phyloP scores from a whole-genome alignment of 1,284 basidiomycete species.

The Rhodotorula sp. region DNA sequence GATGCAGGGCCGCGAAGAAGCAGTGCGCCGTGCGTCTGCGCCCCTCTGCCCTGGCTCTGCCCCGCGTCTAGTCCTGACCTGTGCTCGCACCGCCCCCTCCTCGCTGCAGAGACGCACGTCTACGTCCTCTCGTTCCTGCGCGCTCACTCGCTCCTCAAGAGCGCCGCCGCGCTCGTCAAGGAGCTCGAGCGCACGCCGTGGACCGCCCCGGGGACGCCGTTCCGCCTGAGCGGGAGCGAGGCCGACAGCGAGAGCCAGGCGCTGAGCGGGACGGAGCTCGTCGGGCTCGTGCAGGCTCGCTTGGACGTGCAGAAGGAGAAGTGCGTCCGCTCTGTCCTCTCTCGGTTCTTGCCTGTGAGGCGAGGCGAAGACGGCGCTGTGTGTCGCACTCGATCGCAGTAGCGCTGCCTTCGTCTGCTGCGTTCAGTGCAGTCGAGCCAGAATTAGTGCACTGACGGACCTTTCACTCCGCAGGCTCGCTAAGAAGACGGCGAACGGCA shows the following conservation, averaged over 20 bases:
- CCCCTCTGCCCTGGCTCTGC: too few relatives aligned
- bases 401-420: too few relatives aligned
- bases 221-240: slow-evolving; percentile 14
- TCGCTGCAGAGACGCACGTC: slow-evolving; percentile 63
- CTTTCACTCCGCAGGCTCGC: not conserved
- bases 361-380: not conserved
- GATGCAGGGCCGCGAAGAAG: slow-evolving; percentile 18
- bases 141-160: slow-evolving; percentile 64
- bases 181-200: slow-evolving; percentile 34
- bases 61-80: not conserved
- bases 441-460: not conserved
- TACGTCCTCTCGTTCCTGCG: slow-evolving; percentile 70
- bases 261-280: slow-evolving; percentile 19
- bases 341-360: not conserved
- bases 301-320: slow-evolving; percentile 20
- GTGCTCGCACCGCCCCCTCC: not conserved
- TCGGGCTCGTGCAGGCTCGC: slow-evolving; percentile 27
- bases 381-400: not conserved
- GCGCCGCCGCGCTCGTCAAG: slow-evolving; percentile 45
- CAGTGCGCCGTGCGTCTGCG: slow-evolving; percentile 18
- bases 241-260: slow-evolving; percentile 8
- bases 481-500: slow-evolving; percentile 3
- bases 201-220: slow-evolving; percentile 7
- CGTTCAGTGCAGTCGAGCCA: not conserved
- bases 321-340: slow-evolving; percentile 5